phyloP scores from a whole-genome alignment of 768 basidiomycete genomes.

The Fomitopsis pulvina region DNA sequence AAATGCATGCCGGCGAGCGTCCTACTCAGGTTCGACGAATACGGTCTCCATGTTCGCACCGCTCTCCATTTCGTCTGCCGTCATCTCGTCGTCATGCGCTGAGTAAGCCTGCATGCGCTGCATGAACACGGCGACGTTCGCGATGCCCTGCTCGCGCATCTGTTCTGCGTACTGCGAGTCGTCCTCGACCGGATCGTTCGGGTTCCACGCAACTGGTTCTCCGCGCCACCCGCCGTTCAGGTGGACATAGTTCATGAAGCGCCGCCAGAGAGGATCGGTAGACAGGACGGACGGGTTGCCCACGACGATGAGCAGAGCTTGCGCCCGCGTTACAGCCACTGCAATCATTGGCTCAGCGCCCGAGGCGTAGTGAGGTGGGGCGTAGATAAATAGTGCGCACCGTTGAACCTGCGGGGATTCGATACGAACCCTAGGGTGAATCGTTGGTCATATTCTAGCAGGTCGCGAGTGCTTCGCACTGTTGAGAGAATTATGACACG shows the following conservation, averaged over 20 bases:
- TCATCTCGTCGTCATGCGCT: neutral
- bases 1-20: no score
- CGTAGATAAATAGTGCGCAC: conserved; percentile 4
- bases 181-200: conserved; percentile 28
- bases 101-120: neutral
- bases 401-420: conserved; percentile 23
- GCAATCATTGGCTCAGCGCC: neutral
- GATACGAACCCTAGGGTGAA: conserved; percentile 27
- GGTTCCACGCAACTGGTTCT: conserved; percentile 43
- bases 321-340: conserved; percentile 60
- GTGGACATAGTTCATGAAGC: conserved; percentile 54
- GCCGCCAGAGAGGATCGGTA: conserved; percentile 57
- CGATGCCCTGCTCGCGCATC: conserved; percentile 27
- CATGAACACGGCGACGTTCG: conserved; percentile 38
- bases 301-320: conserved; percentile 52
- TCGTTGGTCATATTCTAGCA: conserved; percentile 17
- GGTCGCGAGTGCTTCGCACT: conserved; percentile 28
- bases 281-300: conserved; percentile 54
- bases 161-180: conserved; percentile 27
- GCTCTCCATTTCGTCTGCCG: conserved; percentile 9
- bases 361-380: neutral
- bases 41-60: conserved; percentile 10
- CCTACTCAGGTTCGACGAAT: conserved; percentile 6
- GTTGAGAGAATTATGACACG: conserved; percentile 34
- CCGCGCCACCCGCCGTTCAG: conserved; percentile 50